Conservation (phyloP, 768 basidiomycete species). For the Pholiota microspora region DNA sequence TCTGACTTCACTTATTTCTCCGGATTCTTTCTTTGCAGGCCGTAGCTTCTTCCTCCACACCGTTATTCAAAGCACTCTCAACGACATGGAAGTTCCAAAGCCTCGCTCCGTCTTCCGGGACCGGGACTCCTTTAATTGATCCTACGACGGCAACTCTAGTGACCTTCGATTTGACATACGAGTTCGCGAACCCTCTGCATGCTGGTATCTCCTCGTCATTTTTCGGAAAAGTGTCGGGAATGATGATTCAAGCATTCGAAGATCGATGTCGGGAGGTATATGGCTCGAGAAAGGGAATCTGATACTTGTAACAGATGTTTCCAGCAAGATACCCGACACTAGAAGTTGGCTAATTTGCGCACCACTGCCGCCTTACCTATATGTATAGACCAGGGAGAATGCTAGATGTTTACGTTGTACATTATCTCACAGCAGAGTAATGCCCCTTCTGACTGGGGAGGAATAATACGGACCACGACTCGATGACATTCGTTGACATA, state of each 20-base stretch:
- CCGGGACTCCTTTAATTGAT: slow-evolving; percentile 2
- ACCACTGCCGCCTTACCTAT: no score
- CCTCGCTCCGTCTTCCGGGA: background rate
- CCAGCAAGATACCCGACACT: background rate
- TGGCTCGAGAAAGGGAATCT: slow-evolving; percentile 30
- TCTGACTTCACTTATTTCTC: background rate
- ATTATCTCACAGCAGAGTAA: background rate
- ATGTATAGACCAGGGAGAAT: no score
- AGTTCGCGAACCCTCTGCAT: slow-evolving; percentile 86
- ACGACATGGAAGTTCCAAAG: slow-evolving; percentile 24
- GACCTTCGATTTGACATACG: slow-evolving; percentile 80
- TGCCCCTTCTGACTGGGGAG: no score
- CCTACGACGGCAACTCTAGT: slow-evolving; percentile 66
- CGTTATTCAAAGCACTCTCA: slow-evolving; percentile 22
- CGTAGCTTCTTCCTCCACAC: slow-evolving; percentile 23
- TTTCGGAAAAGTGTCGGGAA: slow-evolving; percentile 81
- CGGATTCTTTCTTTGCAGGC: slow-evolving; percentile 12
- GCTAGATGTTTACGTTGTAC: no score
- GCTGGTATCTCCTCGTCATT: slow-evolving; percentile 81
- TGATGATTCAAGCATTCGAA: slow-evolving; percentile 95
- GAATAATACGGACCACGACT: no score
- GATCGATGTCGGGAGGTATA: slow-evolving; percentile 75
- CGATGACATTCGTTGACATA: no score
- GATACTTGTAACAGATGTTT: background rate
- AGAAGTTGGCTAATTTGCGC: no score